Evolutionary conservation across 2,329 filamentous ascomycete genomes (phyloP).

Genomic region (Penicillium sp.): DNA sequence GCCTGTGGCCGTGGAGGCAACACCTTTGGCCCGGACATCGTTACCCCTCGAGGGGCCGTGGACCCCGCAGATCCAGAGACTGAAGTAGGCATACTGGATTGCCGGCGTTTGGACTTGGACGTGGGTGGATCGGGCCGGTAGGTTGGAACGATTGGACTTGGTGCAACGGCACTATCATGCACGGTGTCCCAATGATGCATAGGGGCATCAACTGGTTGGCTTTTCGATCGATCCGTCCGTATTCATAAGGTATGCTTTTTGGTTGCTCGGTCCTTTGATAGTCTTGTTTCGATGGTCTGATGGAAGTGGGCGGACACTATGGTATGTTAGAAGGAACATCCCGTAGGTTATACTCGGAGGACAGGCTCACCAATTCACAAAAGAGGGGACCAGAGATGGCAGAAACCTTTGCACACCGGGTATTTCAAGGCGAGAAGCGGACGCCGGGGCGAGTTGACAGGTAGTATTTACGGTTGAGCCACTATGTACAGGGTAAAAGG

Average conservation of each 20-base stretch:
- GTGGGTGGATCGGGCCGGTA: conserved; percentile 32
- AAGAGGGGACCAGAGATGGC: background rate
- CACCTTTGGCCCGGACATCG: conserved; percentile 17
- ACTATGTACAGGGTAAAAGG: conserved; percentile 19
- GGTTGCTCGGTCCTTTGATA: conserved; percentile 5
- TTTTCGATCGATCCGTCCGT: conserved; percentile 20
- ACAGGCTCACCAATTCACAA: conserved; percentile 13
- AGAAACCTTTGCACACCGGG: background rate
- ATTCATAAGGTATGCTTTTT: background rate
- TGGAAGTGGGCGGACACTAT: background rate
- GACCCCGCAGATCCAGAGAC: conserved; percentile 18
- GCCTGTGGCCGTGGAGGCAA: conserved; percentile 24
- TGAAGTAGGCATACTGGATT: conserved; percentile 29
- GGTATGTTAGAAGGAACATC: conserved; percentile 11
- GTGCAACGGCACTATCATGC: conserved; percentile 34
- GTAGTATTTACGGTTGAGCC: conserved; percentile 8
- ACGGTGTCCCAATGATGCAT: conserved; percentile 34
- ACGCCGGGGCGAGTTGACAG: conserved; percentile 10
- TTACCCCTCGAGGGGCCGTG: conserved; percentile 11
- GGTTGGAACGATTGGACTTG: conserved; percentile 39
- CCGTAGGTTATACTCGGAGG: background rate
- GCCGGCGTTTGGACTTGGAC: conserved; percentile 27
- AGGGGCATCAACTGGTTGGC: conserved; percentile 24
- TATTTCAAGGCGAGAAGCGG: conserved; percentile 4
- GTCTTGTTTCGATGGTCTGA: background rate